phyloP scores from a whole-genome alignment of 1,284 basidiomycete species.

The Pholiota adiposa region DNA sequence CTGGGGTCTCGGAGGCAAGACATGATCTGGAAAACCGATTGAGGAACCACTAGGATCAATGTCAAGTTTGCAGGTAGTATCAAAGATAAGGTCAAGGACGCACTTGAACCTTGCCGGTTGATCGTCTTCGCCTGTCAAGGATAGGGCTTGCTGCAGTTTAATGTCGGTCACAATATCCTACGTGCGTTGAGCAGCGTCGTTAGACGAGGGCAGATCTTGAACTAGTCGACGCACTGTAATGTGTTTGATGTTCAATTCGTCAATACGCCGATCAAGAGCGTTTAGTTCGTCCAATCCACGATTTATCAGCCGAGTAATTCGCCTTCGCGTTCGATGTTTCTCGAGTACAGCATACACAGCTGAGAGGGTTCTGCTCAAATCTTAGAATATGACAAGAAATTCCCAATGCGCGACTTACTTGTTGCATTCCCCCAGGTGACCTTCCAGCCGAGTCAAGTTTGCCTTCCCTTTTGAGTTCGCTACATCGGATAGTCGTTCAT shows the following conservation, averaged over 20 bases:
- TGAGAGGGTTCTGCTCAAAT: neutral
- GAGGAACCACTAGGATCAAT: too few species aligned
- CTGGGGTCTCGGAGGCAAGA: too few species aligned
- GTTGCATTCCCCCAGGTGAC: neutral
- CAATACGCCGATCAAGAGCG: neutral
- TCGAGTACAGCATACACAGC: neutral
- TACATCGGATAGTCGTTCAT: neutral
- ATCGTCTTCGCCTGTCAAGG: too few species aligned
- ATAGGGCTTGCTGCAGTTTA: too few species aligned
- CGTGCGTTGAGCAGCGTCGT: too few species aligned
- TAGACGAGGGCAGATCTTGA: too few species aligned
- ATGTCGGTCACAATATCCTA: too few species aligned
- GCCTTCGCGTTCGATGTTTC: neutral
- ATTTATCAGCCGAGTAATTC: neutral
- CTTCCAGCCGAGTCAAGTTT: neutral
- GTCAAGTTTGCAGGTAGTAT: too few species aligned
- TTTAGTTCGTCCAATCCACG: neutral
- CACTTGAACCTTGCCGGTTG: too few species aligned
- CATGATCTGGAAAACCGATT: too few species aligned
- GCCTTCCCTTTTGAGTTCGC: neutral
- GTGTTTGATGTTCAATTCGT: neutral
- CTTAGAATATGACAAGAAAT: neutral
- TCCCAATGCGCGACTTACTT: neutral
- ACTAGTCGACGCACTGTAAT: too few species aligned
- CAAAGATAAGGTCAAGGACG: too few species aligned